These are phyloP conservation scores for Diplodia intermedia DNA, from an alignment of 2,329 filamentous ascomycete genomes.

Conservation along the genomic window DNA sequence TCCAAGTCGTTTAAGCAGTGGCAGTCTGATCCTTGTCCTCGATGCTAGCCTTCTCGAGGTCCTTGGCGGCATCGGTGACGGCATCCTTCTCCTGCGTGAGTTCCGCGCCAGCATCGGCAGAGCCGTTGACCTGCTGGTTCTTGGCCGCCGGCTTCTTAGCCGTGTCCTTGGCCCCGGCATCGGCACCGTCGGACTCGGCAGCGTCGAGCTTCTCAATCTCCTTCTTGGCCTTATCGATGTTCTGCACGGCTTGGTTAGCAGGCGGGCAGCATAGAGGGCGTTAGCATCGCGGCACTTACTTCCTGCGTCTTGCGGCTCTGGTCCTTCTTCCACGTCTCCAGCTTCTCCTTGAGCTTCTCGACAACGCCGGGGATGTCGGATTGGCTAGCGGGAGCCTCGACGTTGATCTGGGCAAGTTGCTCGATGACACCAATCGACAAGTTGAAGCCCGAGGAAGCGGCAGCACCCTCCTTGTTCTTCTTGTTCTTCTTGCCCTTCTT, in stretches of 20 bases:
- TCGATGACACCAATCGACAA: conserved; percentile 91
- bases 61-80: conserved; percentile 64
- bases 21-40: conserved; percentile 55
- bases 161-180: conserved; percentile 62
- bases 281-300: conserved; percentile 63
- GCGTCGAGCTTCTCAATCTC: conserved; percentile 84
- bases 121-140: conserved; percentile 61
- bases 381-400: conserved; percentile 87
- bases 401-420: conserved; percentile 81
- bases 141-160: conserved; percentile 61
- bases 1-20: conserved; percentile 1
- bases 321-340: conserved; percentile 88
- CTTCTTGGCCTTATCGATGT: conserved; percentile 94
- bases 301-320: conserved; percentile 89
- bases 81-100: conserved; percentile 64
- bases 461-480: conserved; percentile 64
- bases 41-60: conserved; percentile 66
- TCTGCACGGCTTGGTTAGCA: conserved; percentile 62
- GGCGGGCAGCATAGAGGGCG: conserved; percentile 19
- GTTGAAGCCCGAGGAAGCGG: conserved; percentile 72
- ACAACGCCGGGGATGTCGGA: conserved; percentile 78
- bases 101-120: conserved; percentile 61
- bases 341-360: conserved; percentile 92
- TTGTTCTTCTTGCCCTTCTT: conserved; percentile 94
- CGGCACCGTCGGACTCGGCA: conserved; percentile 64